Base-by-base conservation (phyloP, 228 moss, liverwort and hornwort species). In the Sphagnum fallax region DNA sequence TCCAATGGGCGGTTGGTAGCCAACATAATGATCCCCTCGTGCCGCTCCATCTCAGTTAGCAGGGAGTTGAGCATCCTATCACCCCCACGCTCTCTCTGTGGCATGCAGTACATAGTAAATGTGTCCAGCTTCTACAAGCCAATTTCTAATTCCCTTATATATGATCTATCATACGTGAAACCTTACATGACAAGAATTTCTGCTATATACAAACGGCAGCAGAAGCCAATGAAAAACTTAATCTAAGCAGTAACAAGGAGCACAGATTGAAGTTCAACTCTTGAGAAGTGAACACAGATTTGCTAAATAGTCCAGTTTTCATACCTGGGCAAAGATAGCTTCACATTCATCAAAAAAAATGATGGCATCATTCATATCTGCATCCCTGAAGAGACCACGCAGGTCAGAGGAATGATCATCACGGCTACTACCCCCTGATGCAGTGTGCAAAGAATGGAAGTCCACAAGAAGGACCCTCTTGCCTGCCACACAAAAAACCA, bases 261-360 rank as follows among this genome's bases (percentile, higher is more conserved):
- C 32, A 32, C 32, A 32, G 32, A 32, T 32, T 32, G 32, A 32
- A 32, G 32, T 32, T 32, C 32, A 32, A 32, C 32, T 32, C 32
- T 32, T 32, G 32, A 32, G 32, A 32, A 32, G 32, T 32, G 32
- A 32, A 32, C 32, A 32, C 32, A 32, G 32, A 32, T 32, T 32
- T 32, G 32, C 32, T 32, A 32, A 32, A 2, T 32, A 32, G 32
- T 32, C 2, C 32, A 32, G 32, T 32, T 32, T 32, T 50, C 52
- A 51, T 1, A 86, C 86, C 83, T 87, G 77, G 32, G 83, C 76
- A 73, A 87, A 87, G 49, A 87, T 83, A 55, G 87, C 83, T 69
- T 87, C 87, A 73, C 87, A 87, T 59, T 87, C 87, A 65, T 87
- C 87, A 73, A 87, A 87, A 59, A 87, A 87, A 67, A 87, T 81